Conservation (phyloP, 73 alveolate species). For the Symbiodinium pilosum region DNA sequence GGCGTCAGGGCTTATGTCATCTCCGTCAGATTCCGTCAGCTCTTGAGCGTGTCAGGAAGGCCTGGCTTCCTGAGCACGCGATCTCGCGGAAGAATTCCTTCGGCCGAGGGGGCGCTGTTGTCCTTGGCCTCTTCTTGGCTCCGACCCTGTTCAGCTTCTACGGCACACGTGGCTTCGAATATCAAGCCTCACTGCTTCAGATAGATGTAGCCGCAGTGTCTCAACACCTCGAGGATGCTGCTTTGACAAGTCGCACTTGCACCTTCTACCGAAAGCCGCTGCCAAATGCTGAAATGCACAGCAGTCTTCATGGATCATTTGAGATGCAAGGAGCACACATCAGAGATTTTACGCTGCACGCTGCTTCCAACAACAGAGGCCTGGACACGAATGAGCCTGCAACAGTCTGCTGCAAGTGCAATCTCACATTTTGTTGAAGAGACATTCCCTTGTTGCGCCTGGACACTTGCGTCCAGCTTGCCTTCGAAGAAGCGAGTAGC, state of each 20-base stretch:
- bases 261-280: neutral
- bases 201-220: conserved; percentile 33
- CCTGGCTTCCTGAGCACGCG: too few relatives aligned
- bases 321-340: neutral
- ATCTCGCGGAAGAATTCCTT: too few relatives aligned
- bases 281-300: conserved; percentile 3
- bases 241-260: too few relatives aligned
- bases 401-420: neutral
- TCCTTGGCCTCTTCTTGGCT: too few relatives aligned
- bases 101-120: too few relatives aligned
- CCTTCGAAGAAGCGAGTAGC: conserved; percentile 41
- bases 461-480: conserved; percentile 35
- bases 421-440: neutral
- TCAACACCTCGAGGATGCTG: conserved; percentile 27
- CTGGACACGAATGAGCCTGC: neutral
- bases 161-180: too few relatives aligned
- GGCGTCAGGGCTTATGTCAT: too few relatives aligned
- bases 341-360: neutral
- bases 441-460: neutral
- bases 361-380: neutral
- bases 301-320: neutral
- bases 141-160: too few relatives aligned
- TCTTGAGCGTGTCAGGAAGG: too few relatives aligned
- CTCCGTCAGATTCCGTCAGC: too few relatives aligned
- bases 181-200: neutral